A percentile compares a stretch with the other conserved stretches of the same genome.
Conservation (phyloP, 2,329 filamentous ascomycete genomes). For the Capronia americana region DNA sequence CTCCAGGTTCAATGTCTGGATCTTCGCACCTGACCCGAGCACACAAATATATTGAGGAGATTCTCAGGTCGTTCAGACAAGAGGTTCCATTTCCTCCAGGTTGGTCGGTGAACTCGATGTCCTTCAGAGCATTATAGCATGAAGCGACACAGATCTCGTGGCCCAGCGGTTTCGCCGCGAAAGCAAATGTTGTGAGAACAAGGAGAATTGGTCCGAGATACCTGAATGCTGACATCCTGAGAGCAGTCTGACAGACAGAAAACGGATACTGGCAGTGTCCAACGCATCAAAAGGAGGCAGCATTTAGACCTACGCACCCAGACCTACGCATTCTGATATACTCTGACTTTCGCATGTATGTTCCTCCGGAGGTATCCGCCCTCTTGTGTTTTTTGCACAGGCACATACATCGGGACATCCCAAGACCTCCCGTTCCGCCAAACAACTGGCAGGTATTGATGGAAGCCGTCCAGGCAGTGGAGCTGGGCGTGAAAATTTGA, state of each 20-base stretch:
- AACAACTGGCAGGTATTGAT: neutral
- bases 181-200: neutral
- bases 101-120: neutral
- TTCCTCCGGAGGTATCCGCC: neutral
- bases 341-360: neutral
- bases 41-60: neutral
- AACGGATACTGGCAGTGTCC: neutral
- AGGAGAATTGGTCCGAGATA: neutral
- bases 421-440: neutral
- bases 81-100: constrained; percentile 2
- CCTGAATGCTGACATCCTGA: neutral
- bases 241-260: neutral
- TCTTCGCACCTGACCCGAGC: neutral
- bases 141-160: neutral
- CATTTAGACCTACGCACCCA: neutral
- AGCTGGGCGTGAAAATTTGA: constrained; percentile 1
- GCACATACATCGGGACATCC: neutral
- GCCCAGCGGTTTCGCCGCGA: constrained; percentile 1
- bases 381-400: neutral
- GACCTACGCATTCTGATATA: neutral
- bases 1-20: neutral
- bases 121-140: neutral
- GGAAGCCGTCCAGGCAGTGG: neutral
- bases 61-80: constrained; percentile 2
- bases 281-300: neutral